Percentiles rank a stretch among this genome's conserved stretches.
Conservation (phyloP, 2,329 filamentous ascomycete genomes). For the Kalmusia sp. region DNA sequence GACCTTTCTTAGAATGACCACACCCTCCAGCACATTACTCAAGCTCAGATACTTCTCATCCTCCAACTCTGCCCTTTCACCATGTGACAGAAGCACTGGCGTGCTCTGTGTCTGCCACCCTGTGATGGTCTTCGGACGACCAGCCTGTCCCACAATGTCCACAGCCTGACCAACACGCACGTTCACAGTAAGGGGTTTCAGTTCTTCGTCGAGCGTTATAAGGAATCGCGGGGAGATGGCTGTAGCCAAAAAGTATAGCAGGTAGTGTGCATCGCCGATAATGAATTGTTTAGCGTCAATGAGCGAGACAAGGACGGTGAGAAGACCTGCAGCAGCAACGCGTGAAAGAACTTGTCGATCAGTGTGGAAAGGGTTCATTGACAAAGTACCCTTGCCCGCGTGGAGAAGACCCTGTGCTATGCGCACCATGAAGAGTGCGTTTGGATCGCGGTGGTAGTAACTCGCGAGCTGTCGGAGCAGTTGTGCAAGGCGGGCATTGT, state of each 20-base stretch:
- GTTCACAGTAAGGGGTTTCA: constrained; percentile 93
- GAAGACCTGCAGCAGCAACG: constrained; percentile 85
- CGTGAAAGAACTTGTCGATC: constrained; percentile 94
- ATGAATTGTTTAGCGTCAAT: constrained; percentile 93
- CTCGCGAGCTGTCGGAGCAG: constrained; percentile 92
- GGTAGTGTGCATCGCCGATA: constrained; percentile 79
- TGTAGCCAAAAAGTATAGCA: constrained; percentile 95
- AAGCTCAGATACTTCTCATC: constrained; percentile 96
- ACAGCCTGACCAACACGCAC: constrained; percentile 98
- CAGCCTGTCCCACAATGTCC: constrained; percentile 96
- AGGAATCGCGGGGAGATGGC: constrained; percentile 98
- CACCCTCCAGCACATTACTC: constrained; percentile 87
- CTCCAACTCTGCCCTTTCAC: constrained; percentile 94
- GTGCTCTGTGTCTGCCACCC: constrained; percentile 99
- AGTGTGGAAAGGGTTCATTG: constrained; percentile 98
- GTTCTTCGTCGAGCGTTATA: constrained; percentile 91
- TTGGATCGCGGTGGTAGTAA: constrained; percentile 97
- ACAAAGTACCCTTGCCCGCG: constrained; percentile 98
- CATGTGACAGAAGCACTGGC: constrained; percentile 92
- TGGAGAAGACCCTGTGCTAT: constrained; percentile 97
- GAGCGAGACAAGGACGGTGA: constrained; percentile 89
- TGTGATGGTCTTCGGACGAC: constrained; percentile 97
- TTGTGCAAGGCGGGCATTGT: constrained; percentile 96
- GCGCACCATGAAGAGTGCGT: constrained; percentile 97
- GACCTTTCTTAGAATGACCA: constrained; percentile 98